Evolutionary conservation across 768 basidiomycete species (phyloP).

Genomic region (Podaxis rugospora): DNA sequence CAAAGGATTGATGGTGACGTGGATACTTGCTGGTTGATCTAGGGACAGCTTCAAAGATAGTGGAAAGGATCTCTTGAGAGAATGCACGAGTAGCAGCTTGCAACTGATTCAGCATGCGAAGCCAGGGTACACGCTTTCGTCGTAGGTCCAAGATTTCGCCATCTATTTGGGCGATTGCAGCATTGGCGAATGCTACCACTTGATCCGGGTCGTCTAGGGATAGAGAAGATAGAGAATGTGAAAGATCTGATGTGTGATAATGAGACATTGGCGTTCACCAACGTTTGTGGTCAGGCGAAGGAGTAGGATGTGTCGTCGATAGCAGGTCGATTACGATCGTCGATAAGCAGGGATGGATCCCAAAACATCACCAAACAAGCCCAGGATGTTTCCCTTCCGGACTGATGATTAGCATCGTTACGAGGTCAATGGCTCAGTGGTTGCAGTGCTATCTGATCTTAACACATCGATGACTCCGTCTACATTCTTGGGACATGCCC

Average conservation of each 20-base stretch:
- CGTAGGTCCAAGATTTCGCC: background rate
- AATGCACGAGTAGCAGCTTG: background rate
- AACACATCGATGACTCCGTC: background rate
- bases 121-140: background rate
- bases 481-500: background rate
- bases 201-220: background rate
- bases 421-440: background rate
- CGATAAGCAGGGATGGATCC: background rate
- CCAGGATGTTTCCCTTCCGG: background rate
- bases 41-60: background rate
- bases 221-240: background rate
- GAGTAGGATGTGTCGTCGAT: background rate
- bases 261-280: background rate
- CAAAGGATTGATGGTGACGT: background rate
- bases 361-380: background rate
- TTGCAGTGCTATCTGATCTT: background rate
- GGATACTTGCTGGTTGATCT: background rate
- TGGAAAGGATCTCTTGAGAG: background rate
- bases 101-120: background rate
- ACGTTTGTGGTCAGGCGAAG: background rate
- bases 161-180: background rate
- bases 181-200: background rate
- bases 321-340: background rate
- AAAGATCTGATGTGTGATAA: background rate
- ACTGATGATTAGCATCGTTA: background rate